Conservation (phyloP, 2,329 filamentous ascomycete genomes). For the Hymenoscyphus fructigenus region DNA sequence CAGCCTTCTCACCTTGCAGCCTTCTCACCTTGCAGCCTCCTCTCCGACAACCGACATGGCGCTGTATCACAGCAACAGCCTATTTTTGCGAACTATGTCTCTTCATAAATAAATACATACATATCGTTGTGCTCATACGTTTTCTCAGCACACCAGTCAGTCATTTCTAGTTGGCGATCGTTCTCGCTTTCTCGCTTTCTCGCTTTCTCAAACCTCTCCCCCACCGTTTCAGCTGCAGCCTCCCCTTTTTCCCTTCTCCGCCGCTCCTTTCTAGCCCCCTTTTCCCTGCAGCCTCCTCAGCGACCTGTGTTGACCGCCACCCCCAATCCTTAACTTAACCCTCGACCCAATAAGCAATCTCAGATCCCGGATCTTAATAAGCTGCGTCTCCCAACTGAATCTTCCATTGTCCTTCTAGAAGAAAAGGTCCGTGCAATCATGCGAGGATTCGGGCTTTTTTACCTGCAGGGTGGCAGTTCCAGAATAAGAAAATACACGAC, state of each 20-base stretch:
- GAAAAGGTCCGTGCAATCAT: conserved; percentile 2
- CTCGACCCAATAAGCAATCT: too few species aligned
- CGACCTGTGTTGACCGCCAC: too few species aligned
- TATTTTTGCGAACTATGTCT: background rate
- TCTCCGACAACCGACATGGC: background rate
- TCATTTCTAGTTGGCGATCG: background rate
- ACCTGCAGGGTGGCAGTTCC: background rate
- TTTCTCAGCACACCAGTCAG: background rate
- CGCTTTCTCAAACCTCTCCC: background rate
- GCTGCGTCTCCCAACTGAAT: background rate
- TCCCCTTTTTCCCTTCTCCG: background rate
- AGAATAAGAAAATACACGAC: background rate
- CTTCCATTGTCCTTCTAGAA: conserved; percentile 13
- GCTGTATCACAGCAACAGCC: background rate
- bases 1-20: too few species aligned
- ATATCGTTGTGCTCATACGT: background rate
- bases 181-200: background rate
- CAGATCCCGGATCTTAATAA: background rate
- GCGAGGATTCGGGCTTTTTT: background rate
- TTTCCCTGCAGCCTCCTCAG: too few species aligned
- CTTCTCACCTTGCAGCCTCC: background rate
- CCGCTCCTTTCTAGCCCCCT: background rate
- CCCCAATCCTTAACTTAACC: too few species aligned
- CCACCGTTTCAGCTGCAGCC: background rate
- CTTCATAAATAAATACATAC: background rate